Conservation (phyloP, 2,329 filamentous ascomycete species). For the Aphanoascus verrucosus region DNA sequence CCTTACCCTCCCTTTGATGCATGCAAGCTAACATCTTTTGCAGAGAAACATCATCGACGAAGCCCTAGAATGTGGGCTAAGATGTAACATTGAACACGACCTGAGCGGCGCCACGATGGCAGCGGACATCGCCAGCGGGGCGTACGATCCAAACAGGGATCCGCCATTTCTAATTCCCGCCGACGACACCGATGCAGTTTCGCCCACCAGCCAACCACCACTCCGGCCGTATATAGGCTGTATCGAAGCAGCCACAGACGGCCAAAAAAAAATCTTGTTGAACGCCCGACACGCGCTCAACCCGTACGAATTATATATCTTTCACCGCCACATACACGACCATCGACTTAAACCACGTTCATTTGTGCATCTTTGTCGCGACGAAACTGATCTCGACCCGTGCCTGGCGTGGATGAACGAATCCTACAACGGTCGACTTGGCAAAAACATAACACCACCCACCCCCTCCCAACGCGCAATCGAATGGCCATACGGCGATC, state of each 20-base stretch:
- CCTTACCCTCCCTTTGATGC: too few species aligned
- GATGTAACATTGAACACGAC: background rate
- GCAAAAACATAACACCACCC: background rate
- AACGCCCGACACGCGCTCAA: background rate
- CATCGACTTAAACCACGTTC: constrained; percentile 22
- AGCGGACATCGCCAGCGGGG: background rate
- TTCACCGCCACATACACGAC: constrained; percentile 27
- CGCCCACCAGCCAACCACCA: background rate
- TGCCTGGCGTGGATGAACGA: constrained; percentile 20
- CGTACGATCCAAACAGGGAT: background rate
- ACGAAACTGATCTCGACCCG: constrained; percentile 21
- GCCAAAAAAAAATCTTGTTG: background rate
- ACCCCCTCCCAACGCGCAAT: background rate
- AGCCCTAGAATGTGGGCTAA: background rate
- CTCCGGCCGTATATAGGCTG: background rate
- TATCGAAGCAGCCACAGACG: background rate
- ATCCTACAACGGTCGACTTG: background rate
- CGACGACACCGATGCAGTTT: background rate
- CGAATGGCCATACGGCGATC: background rate
- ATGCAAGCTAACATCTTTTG: background rate
- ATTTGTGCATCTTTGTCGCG: constrained; percentile 23
- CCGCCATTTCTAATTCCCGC: background rate
- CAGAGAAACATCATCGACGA: background rate
- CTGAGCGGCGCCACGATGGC: background rate
- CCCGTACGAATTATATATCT: constrained; percentile 16